Evolutionary conservation across 768 basidiomycete species (phyloP).

Genomic region (Lepiota subincarnata): DNA sequence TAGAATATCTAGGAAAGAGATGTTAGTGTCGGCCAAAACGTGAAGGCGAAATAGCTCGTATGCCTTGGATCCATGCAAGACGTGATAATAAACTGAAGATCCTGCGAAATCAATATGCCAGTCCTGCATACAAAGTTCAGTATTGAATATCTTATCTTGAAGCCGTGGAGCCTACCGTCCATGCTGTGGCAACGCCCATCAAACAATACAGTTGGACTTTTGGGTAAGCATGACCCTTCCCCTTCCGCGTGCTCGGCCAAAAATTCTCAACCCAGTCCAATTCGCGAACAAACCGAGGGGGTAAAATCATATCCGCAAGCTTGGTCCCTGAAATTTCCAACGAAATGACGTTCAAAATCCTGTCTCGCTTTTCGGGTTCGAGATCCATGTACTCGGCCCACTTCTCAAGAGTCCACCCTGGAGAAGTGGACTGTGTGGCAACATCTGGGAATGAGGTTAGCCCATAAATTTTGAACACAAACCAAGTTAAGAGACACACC

Average conservation of each 20-base stretch:
- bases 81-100: constrained; percentile 96
- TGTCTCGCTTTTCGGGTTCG: constrained; percentile 68
- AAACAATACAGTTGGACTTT: constrained; percentile 96
- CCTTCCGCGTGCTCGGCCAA: constrained; percentile 81
- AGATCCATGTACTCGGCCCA: constrained; percentile 87
- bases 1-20: constrained; percentile 71
- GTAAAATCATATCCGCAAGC: constrained; percentile 72
- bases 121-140: constrained; percentile 48
- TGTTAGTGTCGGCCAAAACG: background rate
- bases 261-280: constrained; percentile 97
- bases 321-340: constrained; percentile 87
- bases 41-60: constrained; percentile 21
- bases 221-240: constrained; percentile 72
- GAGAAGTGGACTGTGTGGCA: constrained; percentile 76
- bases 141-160: background rate
- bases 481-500: constrained; percentile 41
- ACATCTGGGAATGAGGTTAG: constrained; percentile 53
- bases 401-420: constrained; percentile 85
- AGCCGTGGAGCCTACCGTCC: constrained; percentile 68
- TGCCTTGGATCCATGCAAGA: constrained; percentile 79
- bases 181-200: constrained; percentile 91
- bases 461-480: background rate
- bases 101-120: constrained; percentile 99
- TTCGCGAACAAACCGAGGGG: constrained; percentile 81
- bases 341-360: constrained; percentile 92